A percentile compares a stretch with the other conserved stretches of the same genome.
These are phyloP conservation scores for Sphagnurus paluster DNA, from an alignment of 1,284 basidiomycete genomes.

Conservation along the genomic window DNA sequence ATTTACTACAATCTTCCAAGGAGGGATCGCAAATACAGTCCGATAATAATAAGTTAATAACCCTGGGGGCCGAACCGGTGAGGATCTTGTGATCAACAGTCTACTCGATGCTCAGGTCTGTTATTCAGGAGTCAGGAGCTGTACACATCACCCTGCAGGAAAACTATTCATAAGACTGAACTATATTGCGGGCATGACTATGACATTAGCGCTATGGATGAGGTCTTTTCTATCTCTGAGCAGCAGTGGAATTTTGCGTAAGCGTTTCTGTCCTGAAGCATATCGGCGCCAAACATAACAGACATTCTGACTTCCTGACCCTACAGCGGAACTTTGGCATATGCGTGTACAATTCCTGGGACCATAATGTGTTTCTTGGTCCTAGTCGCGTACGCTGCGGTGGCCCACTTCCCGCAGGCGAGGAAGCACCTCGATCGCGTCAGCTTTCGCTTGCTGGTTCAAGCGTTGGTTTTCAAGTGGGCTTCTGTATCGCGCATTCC, in stretches of 20 bases:
- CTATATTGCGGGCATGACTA: too few species aligned
- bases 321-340: constrained; percentile 15
- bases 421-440: constrained; percentile 22
- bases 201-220: too few species aligned
- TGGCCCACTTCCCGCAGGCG: constrained; percentile 6
- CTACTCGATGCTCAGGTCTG: too few species aligned
- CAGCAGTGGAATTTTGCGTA: constrained; percentile 3
- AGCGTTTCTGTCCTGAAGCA: neutral
- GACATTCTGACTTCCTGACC: too few species aligned
- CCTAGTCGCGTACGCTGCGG: constrained; percentile 17
- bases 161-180: too few species aligned
- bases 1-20: too few species aligned
- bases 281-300: neutral
- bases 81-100: too few species aligned
- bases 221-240: neutral
- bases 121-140: too few species aligned
- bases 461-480: constrained; percentile 23
- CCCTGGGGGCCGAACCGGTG: too few species aligned
- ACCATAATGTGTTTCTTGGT: constrained; percentile 20
- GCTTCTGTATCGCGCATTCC: neutral
- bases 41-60: too few species aligned
- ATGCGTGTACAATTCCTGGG: constrained; percentile 20
- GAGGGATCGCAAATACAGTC: too few species aligned
- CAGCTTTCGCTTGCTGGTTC: constrained; percentile 23
- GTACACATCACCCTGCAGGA: too few species aligned